These are phyloP conservation scores for Metschnikowia vanudenii DNA, from an alignment of 805 yeast genomes.

Conservation along the genomic window DNA sequence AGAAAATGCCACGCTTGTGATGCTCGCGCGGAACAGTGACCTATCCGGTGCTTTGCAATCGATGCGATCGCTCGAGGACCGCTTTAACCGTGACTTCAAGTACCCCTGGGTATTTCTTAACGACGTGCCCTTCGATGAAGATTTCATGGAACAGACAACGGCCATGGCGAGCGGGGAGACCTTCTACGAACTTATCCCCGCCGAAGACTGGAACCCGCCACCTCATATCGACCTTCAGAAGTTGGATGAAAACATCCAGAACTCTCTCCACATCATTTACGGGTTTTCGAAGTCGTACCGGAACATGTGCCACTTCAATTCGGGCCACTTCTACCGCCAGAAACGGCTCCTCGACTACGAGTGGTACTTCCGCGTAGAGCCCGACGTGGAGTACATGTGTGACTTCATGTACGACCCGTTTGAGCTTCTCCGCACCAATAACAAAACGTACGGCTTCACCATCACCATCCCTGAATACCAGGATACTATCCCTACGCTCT, in stretches of 20 bases:
- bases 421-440: constrained; percentile 37
- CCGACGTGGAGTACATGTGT: constrained; percentile 54
- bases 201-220: constrained; percentile 42
- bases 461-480: constrained; percentile 52
- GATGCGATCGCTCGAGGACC: constrained; percentile 43
- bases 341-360: constrained; percentile 45
- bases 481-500: constrained; percentile 51
- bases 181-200: constrained; percentile 41
- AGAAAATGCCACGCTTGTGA: constrained; percentile 83
- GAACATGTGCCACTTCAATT: constrained; percentile 73
- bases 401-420: constrained; percentile 59
- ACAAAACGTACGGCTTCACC: constrained; percentile 51
- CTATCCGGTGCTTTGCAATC: constrained; percentile 62
- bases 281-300: constrained; percentile 54
- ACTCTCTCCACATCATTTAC: constrained; percentile 34
- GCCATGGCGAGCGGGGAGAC: constrained; percentile 45
- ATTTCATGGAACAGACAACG: constrained; percentile 42
- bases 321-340: constrained; percentile 58
- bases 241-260: constrained; percentile 25
- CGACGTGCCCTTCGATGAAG: constrained; percentile 42
- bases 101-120: constrained; percentile 48
- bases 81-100: constrained; percentile 38
- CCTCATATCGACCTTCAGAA: constrained; percentile 30
- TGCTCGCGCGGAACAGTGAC: constrained; percentile 85
- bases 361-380: constrained; percentile 63